A percentile compares a stretch with the other conserved stretches of the same genome.
These are phyloP conservation scores for Paxillus rubicundulus DNA, from an alignment of 768 basidiomycete species.

Conservation along the genomic window DNA sequence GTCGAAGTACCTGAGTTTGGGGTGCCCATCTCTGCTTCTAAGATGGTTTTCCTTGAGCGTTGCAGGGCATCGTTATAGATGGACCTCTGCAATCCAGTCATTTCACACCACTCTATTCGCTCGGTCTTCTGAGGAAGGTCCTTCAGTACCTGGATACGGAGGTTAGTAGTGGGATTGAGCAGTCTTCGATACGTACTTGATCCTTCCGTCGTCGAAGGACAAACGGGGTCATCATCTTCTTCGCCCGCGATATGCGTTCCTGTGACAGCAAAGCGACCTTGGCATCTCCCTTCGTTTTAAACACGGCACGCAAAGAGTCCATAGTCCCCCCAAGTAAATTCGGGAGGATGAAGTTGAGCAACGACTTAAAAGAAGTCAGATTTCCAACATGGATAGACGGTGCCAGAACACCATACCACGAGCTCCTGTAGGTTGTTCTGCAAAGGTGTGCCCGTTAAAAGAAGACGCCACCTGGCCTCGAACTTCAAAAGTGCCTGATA, in stretches of 20 bases:
- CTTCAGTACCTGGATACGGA: conserved; percentile 65
- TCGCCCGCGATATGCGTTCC: conserved; percentile 90
- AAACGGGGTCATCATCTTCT: conserved; percentile 99
- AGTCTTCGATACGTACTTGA: conserved; percentile 52
- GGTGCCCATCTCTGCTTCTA: conserved; percentile 40
- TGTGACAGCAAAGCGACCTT: conserved; percentile 86
- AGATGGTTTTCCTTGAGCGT: conserved; percentile 77
- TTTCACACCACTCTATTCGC: conserved; percentile 91
- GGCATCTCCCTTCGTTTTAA: conserved; percentile 94
- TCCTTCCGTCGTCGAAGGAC: conserved; percentile 96
- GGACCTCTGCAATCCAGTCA: conserved; percentile 77
- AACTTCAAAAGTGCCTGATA: conserved; percentile 87
- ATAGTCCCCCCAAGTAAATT: conserved; percentile 79
- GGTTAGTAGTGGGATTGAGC: conserved; percentile 1
- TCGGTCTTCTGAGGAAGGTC: conserved; percentile 93
- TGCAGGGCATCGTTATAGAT: conserved; percentile 86
- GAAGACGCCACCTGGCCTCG: conserved; percentile 82
- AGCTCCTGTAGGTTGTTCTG: conserved; percentile 91
- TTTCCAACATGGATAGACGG: conserved; percentile 2
- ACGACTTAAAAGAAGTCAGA: conserved; percentile 54
- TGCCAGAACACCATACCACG: conserved; percentile 52
- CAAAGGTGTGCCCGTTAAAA: conserved; percentile 93
- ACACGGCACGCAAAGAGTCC: conserved; percentile 84
- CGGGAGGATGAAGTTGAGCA: conserved; percentile 97
- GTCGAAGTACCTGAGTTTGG: conserved; percentile 33